Conservation (phyloP, 805 yeast species). For the Pichia gijzeniarum region DNA sequence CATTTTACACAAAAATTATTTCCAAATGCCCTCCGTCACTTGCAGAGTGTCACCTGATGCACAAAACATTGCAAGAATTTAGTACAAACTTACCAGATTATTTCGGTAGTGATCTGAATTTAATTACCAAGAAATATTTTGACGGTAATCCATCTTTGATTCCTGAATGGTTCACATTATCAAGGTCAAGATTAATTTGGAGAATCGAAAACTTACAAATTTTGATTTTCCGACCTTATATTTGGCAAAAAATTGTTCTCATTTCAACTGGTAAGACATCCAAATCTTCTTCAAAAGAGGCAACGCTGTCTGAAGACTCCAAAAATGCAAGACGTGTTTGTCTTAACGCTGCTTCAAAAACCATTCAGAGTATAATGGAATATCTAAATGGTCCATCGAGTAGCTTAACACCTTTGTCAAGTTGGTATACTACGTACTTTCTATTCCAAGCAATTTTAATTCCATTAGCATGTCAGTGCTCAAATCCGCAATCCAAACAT, state of each 20-base stretch:
- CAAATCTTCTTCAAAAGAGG: slow-evolving; percentile 13
- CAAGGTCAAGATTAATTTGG: slow-evolving; percentile 52
- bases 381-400: slow-evolving; percentile 24
- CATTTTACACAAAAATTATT: slow-evolving; percentile 41
- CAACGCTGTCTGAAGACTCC: slow-evolving; percentile 33
- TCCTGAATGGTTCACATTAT: slow-evolving; percentile 49
- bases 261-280: slow-evolving; percentile 16
- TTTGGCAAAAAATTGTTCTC: slow-evolving; percentile 39
- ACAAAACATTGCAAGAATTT: slow-evolving; percentile 37
- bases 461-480: slow-evolving; percentile 47
- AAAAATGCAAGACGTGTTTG: slow-evolving; percentile 46
- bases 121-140: slow-evolving; percentile 19
- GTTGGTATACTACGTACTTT: slow-evolving; percentile 62
- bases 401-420: slow-evolving; percentile 39
- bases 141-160: slow-evolving; percentile 17
- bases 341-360: slow-evolving; percentile 44
- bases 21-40: slow-evolving; percentile 43
- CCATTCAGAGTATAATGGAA: slow-evolving; percentile 43
- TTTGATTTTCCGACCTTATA: slow-evolving; percentile 48
- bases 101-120: slow-evolving; percentile 37
- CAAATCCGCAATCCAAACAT: slow-evolving; percentile 43
- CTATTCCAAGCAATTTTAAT: slow-evolving; percentile 57
- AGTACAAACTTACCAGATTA: slow-evolving; percentile 38
- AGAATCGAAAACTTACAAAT: slow-evolving; percentile 51
- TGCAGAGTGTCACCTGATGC: slow-evolving; percentile 44